Base-by-base conservation (phyloP, 2,329 filamentous ascomycete species). In the Fonsecaea nubica region DNA sequence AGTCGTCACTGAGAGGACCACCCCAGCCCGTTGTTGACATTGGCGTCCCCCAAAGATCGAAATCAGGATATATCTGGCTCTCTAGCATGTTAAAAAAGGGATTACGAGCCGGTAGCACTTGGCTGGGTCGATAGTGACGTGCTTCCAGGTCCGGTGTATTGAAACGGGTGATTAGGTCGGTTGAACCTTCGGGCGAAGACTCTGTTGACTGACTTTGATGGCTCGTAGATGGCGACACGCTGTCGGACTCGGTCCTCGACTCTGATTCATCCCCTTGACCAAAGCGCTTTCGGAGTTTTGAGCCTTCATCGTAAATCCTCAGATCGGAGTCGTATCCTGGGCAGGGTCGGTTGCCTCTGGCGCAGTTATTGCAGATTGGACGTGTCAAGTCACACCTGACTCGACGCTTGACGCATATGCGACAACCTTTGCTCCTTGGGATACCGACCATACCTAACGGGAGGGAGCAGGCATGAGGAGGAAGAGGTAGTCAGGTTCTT, bases 351-450 rank as follows among this genome's bases (percentile, higher is more conserved):
- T 72, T 75, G 64, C 73, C 71, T 48, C 70, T 71, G 62, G 68
- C 69, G 65, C 77, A 79, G 63, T 75, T 75, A 15, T 73, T 70
- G 63, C 71, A 62, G 62, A 25, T 60, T 12, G 72, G 69, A 33
- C 69, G 73, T 15, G 67, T 71, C 48, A 73, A 72, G 66, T 76
- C 75, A 65, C 75, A 77, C 74, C 73, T 79, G 58, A 80, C 76
- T 25, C 77, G 76, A 63, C 78, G 74, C 67, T 78, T 75, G 21
- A 78, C 77, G 69, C 79, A 80, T 35, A 77, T 75, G 62, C 76
- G 69, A 72, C 79, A 80, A 48, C 78, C 79, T 72, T 77, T 80
- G 69, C 78, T 80, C 63, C 79, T 74, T 58, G 78, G 79, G 60
- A 80, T 76, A 42, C 79, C 79, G 57, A 80, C 78, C 78, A 80